These are phyloP conservation scores for Kwoniella newhampshirensis DNA, from an alignment of 768 basidiomycete genomes.

Conservation along the genomic window DNA sequence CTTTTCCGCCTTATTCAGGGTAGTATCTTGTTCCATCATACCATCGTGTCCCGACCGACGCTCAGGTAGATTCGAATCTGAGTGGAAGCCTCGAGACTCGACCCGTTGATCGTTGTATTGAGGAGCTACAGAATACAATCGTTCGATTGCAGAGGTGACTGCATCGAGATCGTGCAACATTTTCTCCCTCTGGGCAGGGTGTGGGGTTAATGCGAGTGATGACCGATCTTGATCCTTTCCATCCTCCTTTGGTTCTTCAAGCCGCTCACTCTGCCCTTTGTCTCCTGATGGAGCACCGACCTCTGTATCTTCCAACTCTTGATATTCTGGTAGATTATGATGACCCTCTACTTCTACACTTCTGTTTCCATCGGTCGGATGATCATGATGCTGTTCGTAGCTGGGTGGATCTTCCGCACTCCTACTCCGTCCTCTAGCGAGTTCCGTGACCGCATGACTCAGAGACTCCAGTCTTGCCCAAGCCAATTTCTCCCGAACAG, in stretches of 20 bases:
- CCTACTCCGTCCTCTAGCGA: background rate
- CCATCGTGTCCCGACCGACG: too few species aligned
- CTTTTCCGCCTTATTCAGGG: constrained; percentile 46
- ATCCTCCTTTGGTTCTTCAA: too few species aligned
- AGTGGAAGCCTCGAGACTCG: constrained; percentile 63
- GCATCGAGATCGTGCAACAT: constrained; percentile 78
- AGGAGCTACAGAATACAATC: constrained; percentile 79
- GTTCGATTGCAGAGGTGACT: constrained; percentile 83
- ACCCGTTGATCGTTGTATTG: constrained; percentile 89
- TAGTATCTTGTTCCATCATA: background rate
- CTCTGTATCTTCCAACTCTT: too few species aligned
- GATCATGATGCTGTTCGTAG: constrained; percentile 2
- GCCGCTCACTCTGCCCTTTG: too few species aligned
- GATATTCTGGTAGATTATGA: too few species aligned
- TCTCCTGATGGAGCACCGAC: too few species aligned
- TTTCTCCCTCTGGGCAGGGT: constrained; percentile 60
- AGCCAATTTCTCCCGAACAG: constrained; percentile 27
- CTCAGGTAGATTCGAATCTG: constrained; percentile 4
- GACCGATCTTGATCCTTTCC: background rate
- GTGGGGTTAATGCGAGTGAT: background rate
- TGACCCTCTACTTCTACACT: too few species aligned
- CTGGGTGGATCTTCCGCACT: background rate
- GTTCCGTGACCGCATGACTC: constrained; percentile 12
- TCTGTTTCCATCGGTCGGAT: constrained; percentile 5
- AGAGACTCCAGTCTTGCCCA: constrained; percentile 31